These are phyloP conservation scores for Orbilia javanica DNA, from an alignment of 2,329 filamentous ascomycete species.

Conservation along the genomic window DNA sequence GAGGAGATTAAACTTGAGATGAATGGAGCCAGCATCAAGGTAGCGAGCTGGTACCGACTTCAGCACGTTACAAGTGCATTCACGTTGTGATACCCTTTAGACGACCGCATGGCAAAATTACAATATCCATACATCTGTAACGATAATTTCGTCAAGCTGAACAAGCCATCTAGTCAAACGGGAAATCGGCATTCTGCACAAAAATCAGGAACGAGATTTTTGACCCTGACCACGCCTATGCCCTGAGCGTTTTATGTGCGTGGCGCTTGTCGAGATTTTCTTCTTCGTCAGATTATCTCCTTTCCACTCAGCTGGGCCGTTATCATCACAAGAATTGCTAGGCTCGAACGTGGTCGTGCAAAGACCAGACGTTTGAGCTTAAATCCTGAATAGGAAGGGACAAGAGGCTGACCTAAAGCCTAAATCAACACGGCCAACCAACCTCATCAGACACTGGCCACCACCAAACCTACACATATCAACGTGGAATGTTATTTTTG, in stretches of 20 bases:
- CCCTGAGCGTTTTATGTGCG: constrained; percentile 34
- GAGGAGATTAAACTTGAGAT: constrained; percentile 16
- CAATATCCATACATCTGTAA: constrained; percentile 32
- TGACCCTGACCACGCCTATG: constrained; percentile 41
- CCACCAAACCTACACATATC: constrained; percentile 15
- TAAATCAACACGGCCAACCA: constrained; percentile 46
- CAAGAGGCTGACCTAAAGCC: constrained; percentile 35
- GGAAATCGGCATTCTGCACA: constrained; percentile 43
- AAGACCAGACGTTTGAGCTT: constrained; percentile 43
- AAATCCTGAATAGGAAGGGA: constrained; percentile 38
- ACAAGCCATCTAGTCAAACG: constrained; percentile 37
- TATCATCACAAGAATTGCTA: background rate
- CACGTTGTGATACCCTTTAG: constrained; percentile 34
- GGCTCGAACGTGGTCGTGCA: constrained; percentile 27
- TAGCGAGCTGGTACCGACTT: constrained; percentile 37
- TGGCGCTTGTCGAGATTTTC: constrained; percentile 32
- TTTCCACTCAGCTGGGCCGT: constrained; percentile 34
- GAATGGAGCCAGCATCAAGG: constrained; percentile 14
- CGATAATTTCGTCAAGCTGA: constrained; percentile 39
- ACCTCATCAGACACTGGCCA: constrained; percentile 24
- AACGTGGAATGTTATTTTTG: constrained; percentile 25
- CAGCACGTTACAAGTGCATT: constrained; percentile 49
- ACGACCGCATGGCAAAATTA: constrained; percentile 52
- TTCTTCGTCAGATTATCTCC: constrained; percentile 30
- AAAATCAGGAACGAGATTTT: constrained; percentile 48